Base-by-base conservation (phyloP, 2,329 filamentous ascomycete genomes). In the Calonectria pseudoreteaudii region DNA sequence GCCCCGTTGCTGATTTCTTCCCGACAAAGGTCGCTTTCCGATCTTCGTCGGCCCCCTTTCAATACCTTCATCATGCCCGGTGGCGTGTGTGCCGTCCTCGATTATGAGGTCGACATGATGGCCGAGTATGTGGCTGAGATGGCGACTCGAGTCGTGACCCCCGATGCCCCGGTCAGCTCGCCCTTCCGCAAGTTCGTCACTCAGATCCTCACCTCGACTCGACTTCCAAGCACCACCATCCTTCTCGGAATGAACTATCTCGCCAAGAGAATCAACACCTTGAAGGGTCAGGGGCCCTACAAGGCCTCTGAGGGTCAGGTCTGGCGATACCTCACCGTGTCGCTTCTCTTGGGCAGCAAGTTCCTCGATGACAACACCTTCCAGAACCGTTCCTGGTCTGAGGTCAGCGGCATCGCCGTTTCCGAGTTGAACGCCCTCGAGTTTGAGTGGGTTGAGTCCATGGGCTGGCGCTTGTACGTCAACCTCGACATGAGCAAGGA, bases 321-420 rank as follows among this genome's bases (percentile, higher is more conserved):
- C 69, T 98, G 96, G 89, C 94, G 95, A 74, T 93, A 97, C 87
- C 90, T 98, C 76, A 98, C 95, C 9, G 94, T 96, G 47, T 92
- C 94, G 10, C 87, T 98, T 71, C 90, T 98, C 66, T 89, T 98
- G 68, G 96, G 95, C 74, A 98, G 95, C 91, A 98, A 98, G 87
- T 98, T 98, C 81, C 88, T 98, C 78, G 96, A 98, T 81, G 96
- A 98, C 88, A 98, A 98, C 86, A 98, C 96, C 8, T 98, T 98
- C 86, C 96, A 98, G 89, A 98, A 98, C 86, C 94, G 95, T 70
- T 98, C 96, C 1, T 98, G 96, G 96, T 95, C 96, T 7, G 96
- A 98, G 82, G 96, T 98, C 67, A 98, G 95, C 85, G 95, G 94
- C 75, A 98, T 98, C 78, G 89, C 93, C 38, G 95, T 98, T 26